Evolutionary conservation across 768 basidiomycete species (phyloP), one percentile per base, ranked within the genome.

Genomic region (Piloderma croceum): DNA sequence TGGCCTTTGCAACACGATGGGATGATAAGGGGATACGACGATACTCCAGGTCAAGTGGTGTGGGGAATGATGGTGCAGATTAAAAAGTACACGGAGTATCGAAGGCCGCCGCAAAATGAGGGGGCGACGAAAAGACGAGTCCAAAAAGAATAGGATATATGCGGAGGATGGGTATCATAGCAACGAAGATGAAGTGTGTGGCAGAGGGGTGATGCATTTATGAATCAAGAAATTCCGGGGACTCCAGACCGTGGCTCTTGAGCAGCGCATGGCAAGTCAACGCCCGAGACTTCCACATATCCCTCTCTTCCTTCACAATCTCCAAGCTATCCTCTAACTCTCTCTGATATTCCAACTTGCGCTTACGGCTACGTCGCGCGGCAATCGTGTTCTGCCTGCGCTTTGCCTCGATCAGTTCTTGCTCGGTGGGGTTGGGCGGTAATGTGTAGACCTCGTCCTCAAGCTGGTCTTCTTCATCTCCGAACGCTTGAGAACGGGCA

Each of bases 341-440:
- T 39, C 75, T 69, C 49, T 82, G 73, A 47, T 90, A 77, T 54
- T 77, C 73, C 29, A 80, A 59, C 68, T 88, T 90, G 42, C 85
- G 73, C 66, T 75, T 76, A 15, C 90, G 73, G 54, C 80, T 83
- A 22, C 83, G 75, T 2, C 90, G 76, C 5, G 91, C 91, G 0
- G 90, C 90, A 4, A 90, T 61, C 3, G 90, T 91, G 50, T 94
- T 94, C 63, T 82, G 79, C 7, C 81, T 72, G 22, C 90, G 77
- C 68, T 90, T 91, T 31, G 73, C 74, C 51, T 79, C 82, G 47
- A 86, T 85, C 49, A 81, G 80, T 54, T 83, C 77, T 51, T 77
- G 65, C 50, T 78, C 77, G 1, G 73, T 70, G 3, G 71, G 62
- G 1, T 72, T 65, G 10, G 74, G 68, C 10, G 61, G 53, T 11